Evolutionary conservation across 148 eudicot genomes (phyloP), one percentile per base, ranked within the genome.

Genomic region (Diospyros kaki): DNA sequence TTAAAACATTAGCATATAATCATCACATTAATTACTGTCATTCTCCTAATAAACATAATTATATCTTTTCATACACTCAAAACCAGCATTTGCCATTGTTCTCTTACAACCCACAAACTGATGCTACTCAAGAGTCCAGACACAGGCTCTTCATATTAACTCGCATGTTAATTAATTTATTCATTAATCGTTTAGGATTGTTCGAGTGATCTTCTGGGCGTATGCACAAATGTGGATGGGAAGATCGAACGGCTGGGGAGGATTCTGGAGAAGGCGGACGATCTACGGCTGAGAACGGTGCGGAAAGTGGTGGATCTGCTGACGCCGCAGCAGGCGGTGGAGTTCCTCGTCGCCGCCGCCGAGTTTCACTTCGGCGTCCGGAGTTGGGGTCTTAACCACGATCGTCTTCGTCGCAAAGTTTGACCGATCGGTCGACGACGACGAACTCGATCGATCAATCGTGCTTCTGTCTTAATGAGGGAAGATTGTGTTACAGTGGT

Each of bases 261-360:
- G 14, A 83, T 92, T 54, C 81, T 92, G 58, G 84, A 50, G 15
- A 92, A 82, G 73, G 98, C 98, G 5, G 97, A 94, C 18, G 77
- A 80, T 2, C 79, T 94, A 8, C 80, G 97, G 84, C 73, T 92
- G 78, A 82, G 70, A 73, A 94, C 96, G 13, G 10, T 90, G 1
- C 53, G 74, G 66, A 77, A 58, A 59, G 85, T 94, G 81, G 92
- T 92, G 74, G 92, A 94, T 73, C 45, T 94, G 73, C 71, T 94
- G 61, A 87, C 96, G 43, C 87, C 92, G 17, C 90, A 81, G 40
- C 98, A 94, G 77, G 92, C 91, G 45, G 88, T 79, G 17, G 93
- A 94, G 90, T 92, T 92, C 48, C 11, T 94, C 52, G 78, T 86
- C 42, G 93, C 97, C 4, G 87, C 90, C 0, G 87, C 86, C 0